Conservation (phyloP, 2,329 filamentous ascomycete species). For the Aspergillus novoparasiticus region DNA sequence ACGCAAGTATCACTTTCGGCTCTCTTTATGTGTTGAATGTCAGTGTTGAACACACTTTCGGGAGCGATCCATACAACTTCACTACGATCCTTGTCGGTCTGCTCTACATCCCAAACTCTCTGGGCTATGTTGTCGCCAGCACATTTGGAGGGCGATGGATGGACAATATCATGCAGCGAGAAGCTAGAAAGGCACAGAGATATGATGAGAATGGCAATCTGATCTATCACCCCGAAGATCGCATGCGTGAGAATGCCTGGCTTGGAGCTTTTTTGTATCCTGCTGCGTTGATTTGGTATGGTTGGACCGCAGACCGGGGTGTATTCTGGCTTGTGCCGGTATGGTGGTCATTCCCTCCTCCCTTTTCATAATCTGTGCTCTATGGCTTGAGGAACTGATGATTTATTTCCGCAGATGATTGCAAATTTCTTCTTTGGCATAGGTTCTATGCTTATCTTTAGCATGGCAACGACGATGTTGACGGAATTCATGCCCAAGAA, state of each 20-base stretch:
- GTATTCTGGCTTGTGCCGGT: slow-evolving; percentile 64
- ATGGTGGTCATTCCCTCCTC: slow-evolving; percentile 19
- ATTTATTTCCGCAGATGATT: slow-evolving; percentile 46
- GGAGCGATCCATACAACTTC: slow-evolving; percentile 67
- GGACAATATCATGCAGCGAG: slow-evolving; percentile 76
- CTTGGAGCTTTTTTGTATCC: slow-evolving; percentile 72
- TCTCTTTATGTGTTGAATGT: slow-evolving; percentile 78
- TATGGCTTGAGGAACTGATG: slow-evolving; percentile 7
- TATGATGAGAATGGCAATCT: slow-evolving; percentile 69
- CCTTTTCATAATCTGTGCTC: background rate
- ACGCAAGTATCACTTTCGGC: slow-evolving; percentile 74
- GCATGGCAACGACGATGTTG: slow-evolving; percentile 75
- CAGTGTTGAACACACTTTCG: slow-evolving; percentile 71
- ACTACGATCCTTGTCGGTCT: slow-evolving; percentile 69
- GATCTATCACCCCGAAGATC: slow-evolving; percentile 74
- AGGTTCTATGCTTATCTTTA: slow-evolving; percentile 78
- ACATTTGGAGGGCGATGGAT: slow-evolving; percentile 75
- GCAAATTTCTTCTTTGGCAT: slow-evolving; percentile 75
- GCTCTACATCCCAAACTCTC: slow-evolving; percentile 73
- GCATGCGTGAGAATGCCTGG: slow-evolving; percentile 82
- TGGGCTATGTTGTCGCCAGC: slow-evolving; percentile 72
- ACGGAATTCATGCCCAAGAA: slow-evolving; percentile 78
- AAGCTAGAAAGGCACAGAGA: slow-evolving; percentile 69
- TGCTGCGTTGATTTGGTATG: slow-evolving; percentile 71
- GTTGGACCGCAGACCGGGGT: slow-evolving; percentile 69